Percentiles rank a stretch among this genome's conserved stretches.
These are phyloP conservation scores for Phytophthora podocarpi DNA, from an alignment of 352 stramenopile genomes.

Conservation along the genomic window DNA sequence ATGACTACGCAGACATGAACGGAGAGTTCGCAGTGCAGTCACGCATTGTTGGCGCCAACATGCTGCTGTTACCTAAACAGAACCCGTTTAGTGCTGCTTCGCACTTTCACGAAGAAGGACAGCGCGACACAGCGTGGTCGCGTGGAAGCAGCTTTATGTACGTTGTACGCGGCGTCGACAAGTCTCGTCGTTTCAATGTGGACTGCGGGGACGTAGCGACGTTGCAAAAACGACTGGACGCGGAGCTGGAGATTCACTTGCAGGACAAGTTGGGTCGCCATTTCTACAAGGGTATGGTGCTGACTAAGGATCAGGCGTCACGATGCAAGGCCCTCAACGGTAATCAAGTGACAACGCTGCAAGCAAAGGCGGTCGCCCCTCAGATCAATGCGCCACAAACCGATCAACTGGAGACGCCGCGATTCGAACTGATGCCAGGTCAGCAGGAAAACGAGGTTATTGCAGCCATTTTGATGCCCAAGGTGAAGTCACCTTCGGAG, in stretches of 20 bases:
- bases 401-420: slow-evolving; percentile 38
- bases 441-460: slow-evolving; percentile 39
- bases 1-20: slow-evolving; percentile 83
- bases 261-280: slow-evolving; percentile 58
- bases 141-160: slow-evolving; percentile 78
- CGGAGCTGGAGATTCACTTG: slow-evolving; percentile 55
- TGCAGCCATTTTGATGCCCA: slow-evolving; percentile 51
- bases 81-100: slow-evolving; percentile 79
- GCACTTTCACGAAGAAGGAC: slow-evolving; percentile 73
- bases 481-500: slow-evolving; percentile 36
- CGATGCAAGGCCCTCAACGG: slow-evolving; percentile 47
- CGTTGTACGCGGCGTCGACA: slow-evolving; percentile 51
- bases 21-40: slow-evolving; percentile 78
- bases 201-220: slow-evolving; percentile 27
- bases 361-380: background rate
- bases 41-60: slow-evolving; percentile 60
- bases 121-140: slow-evolving; percentile 67
- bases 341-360: background rate
- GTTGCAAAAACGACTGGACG: slow-evolving; percentile 54
- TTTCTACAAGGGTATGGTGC: slow-evolving; percentile 65
- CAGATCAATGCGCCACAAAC: background rate
- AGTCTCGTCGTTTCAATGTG: slow-evolving; percentile 25
- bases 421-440: slow-evolving; percentile 45
- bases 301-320: slow-evolving; percentile 70
- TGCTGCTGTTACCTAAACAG: slow-evolving; percentile 66